Base-by-base conservation (phyloP, 2,329 filamentous ascomycete species). In the Neopestalotiopsis rosae region DNA sequence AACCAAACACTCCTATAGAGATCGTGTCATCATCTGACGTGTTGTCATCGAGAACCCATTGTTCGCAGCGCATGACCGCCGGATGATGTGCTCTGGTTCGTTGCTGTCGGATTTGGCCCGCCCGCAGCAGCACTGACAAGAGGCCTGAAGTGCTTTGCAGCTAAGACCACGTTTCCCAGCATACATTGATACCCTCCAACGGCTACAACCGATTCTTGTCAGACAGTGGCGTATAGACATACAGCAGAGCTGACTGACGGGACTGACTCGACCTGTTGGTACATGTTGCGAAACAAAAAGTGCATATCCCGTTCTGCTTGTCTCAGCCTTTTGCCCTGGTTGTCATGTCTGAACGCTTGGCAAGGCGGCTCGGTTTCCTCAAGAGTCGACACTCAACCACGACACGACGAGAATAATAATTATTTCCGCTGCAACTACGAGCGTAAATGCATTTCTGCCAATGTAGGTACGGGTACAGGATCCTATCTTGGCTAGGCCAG, bases 51-150 rank as follows among this genome's bases (percentile, higher is more conserved):
- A 52, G 45, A 52, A 52, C 45, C 42, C 45, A 52, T 17, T n/a
- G 45, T 52, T 52, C 34, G n/a, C 34, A 62, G 30, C 59, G 59
- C 59, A 62, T 62, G 59, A 62, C 59, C 59, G 59, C 59, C 59
- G 12, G 14, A 10, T 20, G 32, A n/a, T 30, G 45, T 62, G 34
- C 28, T 62, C 34, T 62, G 30, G 59, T 62, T 40, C 32, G 59
- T 40, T 30, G 57, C 57, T 24, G 34, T 38, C 34, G 34, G 7
- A n/a, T 17, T 20, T n/a, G 45, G 17, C 17, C 17, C 45, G 45
- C 45, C 45, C 45, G 45, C 20, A 10, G 17, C 45, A 24, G n/a
- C 17, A 20, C 17, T 52, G 17, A 28, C 24, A 28, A 28, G 24
- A 20, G 45, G 17, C 45, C 45, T 52, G 45, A 52, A 52, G 45